A percentile compares a stretch with the other conserved stretches of the same genome.
These are phyloP conservation scores for Serendipita sp. DNA, from an alignment of 1,284 basidiomycete species.

Conservation along the genomic window DNA sequence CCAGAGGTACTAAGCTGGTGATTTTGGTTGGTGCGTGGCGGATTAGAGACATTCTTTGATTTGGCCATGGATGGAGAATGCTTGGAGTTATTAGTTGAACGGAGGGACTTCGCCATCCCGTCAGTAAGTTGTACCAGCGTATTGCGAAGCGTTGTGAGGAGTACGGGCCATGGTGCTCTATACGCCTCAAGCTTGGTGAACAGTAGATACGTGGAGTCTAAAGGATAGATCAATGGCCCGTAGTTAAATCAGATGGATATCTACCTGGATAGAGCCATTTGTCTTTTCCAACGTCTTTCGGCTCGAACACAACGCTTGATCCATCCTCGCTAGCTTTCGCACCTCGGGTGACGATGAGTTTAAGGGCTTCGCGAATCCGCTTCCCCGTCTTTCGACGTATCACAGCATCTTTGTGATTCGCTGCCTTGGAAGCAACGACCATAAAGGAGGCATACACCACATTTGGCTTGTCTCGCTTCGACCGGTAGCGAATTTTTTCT, in stretches of 20 bases:
- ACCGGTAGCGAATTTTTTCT: neutral
- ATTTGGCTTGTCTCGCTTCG: neutral
- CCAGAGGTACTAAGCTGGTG: no score
- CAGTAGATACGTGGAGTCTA: neutral
- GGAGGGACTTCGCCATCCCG: neutral
- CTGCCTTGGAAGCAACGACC: neutral
- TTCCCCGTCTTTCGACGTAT: neutral
- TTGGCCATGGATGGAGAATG: no score
- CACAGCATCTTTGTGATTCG: neutral
- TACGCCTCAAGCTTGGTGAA: neutral
- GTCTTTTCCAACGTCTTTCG: neutral
- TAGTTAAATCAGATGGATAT: neutral
- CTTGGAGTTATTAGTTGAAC: no score
- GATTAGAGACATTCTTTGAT: no score
- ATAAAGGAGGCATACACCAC: neutral
- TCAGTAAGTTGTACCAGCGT: neutral
- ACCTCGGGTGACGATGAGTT: neutral
- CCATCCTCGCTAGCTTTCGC: neutral
- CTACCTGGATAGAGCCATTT: neutral
- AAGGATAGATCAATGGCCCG: neutral
- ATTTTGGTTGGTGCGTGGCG: no score
- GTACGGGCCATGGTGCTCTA: neutral
- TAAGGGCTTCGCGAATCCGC: neutral
- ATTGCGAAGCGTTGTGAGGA: neutral
- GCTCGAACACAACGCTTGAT: neutral